Base-by-base conservation (phyloP, 768 basidiomycete genomes). In the Exidia glandulosa region DNA sequence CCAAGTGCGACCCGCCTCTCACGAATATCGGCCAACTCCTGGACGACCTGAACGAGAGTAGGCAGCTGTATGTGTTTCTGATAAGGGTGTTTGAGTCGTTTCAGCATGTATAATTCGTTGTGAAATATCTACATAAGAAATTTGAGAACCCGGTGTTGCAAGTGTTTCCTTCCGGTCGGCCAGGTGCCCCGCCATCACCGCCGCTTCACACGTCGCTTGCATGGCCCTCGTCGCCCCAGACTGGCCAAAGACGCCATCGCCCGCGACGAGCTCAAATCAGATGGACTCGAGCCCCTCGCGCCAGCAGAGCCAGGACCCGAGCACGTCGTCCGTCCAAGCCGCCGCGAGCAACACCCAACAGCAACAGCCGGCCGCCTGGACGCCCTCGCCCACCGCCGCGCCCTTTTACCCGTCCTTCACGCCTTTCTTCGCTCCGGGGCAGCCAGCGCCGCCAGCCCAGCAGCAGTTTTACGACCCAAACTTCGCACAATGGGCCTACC, bases 1-100 rank as follows among this genome's bases (percentile, higher is more conserved):
- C 89, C n/a, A 90, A 87, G 27, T 84, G 84, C 5, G 86, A 84
- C 7, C 92, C 91, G 0, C 76, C 79, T 9, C 74, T 94, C 3
- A 81, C 87, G 0, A 74, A 78, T 0, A 74, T 94, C 50, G 80
- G 85, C 0, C 78, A 87, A 19, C 73, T 94, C 6, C 73, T 94
- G 30, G 83, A 81, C 54, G 78, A 80, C 32, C 79, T 94, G 45
- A 91, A 90, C 66, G 79, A 81, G 25, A 82, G 84, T 3, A 72
- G 81, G 33, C 83, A 93, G 58, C 73, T 94, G 2, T 87, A 82
- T 64, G 71, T 66, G 1, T 94, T 95, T 29, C 50, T 54, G 9
- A 31, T 54, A 25, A 5, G 50, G 16, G 50, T 54, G 30, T 31
- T 29, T 10, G 50, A 54, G 50, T 54, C 50, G 50, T 54, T 54